Conservation (phyloP, 768 basidiomycete species). For the Auricularia sp. region DNA sequence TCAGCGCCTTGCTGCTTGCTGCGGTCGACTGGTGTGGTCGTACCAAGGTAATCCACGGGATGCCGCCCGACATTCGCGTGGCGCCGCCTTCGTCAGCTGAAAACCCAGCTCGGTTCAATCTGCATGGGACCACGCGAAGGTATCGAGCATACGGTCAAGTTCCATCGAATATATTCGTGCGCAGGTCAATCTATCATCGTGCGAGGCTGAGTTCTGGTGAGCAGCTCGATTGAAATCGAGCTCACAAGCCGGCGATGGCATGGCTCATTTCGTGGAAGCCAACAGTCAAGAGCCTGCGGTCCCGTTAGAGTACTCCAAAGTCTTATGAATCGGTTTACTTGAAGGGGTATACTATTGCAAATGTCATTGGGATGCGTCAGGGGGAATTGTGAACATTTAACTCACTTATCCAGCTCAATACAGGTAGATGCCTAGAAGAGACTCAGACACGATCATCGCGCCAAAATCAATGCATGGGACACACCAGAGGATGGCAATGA, state of each 20-base stretch:
- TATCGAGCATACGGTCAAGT: slow-evolving; percentile 58
- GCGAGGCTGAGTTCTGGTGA: neutral
- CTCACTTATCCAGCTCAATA: slow-evolving; percentile 64
- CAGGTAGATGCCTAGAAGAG: slow-evolving; percentile 59
- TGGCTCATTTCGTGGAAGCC: slow-evolving; percentile 95
- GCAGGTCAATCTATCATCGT: slow-evolving; percentile 44
- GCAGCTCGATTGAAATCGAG: neutral
- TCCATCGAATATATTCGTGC: slow-evolving; percentile 80
- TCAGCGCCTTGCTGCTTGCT: neutral
- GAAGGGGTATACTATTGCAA: slow-evolving; percentile 70
- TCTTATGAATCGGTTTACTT: slow-evolving; percentile 45
- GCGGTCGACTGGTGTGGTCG: neutral
- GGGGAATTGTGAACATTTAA: slow-evolving; percentile 13
- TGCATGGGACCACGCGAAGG: neutral
- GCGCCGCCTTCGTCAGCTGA: slow-evolving; percentile 81
- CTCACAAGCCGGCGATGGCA: slow-evolving; percentile 54
- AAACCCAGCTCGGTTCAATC: neutral
- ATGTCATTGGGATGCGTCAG: neutral
- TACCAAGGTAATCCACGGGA: slow-evolving; percentile 61
- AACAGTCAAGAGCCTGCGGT: slow-evolving; percentile 64
- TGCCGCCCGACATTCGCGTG: slow-evolving; percentile 80
- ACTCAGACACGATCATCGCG: slow-evolving; percentile 1
- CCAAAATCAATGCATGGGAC: slow-evolving; percentile 15
- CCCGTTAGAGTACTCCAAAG: slow-evolving; percentile 2
- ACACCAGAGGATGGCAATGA: slow-evolving; percentile 74